Evolutionary conservation across 2,329 filamentous ascomycete genomes (phyloP).

Genomic region (Endothia cerciana): DNA sequence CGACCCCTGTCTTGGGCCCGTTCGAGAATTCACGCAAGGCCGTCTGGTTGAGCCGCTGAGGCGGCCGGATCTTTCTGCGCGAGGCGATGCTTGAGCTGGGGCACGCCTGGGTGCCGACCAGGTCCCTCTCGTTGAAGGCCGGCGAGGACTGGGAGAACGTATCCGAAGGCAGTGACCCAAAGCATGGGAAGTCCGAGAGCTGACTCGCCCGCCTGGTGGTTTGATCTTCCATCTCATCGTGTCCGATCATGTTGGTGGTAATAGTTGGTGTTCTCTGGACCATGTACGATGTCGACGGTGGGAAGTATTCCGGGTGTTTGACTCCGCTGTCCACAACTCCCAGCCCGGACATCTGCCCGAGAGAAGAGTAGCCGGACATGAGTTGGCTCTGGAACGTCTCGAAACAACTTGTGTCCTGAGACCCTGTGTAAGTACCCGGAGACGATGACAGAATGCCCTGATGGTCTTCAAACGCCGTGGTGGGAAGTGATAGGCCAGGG

Average conservation of each 20-base stretch:
- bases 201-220: slow-evolving; percentile 24
- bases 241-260: slow-evolving; percentile 20
- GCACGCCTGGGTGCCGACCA: slow-evolving; percentile 52
- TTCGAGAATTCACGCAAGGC: slow-evolving; percentile 50
- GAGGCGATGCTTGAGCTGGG: slow-evolving; percentile 57
- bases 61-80: slow-evolving; percentile 54
- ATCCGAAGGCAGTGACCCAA: slow-evolving; percentile 38
- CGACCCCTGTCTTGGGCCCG: slow-evolving; percentile 52
- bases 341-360: slow-evolving; percentile 18
- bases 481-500: slow-evolving; percentile 13
- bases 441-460: slow-evolving; percentile 21
- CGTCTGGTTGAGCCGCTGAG: slow-evolving; percentile 52
- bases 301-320: slow-evolving; percentile 22
- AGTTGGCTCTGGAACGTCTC: slow-evolving; percentile 21
- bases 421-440: slow-evolving; percentile 17
- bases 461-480: slow-evolving; percentile 14
- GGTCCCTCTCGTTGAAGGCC: slow-evolving; percentile 36
- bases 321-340: slow-evolving; percentile 3
- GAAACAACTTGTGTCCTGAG: slow-evolving; percentile 19
- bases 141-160: slow-evolving; percentile 38
- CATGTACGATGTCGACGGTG: slow-evolving; percentile 24
- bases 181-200: slow-evolving; percentile 24
- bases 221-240: slow-evolving; percentile 29
- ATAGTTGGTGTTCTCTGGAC: slow-evolving; percentile 22
- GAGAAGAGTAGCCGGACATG: slow-evolving; percentile 9